Conservation (phyloP, 805 yeast species). For the Millerago galiae region DNA sequence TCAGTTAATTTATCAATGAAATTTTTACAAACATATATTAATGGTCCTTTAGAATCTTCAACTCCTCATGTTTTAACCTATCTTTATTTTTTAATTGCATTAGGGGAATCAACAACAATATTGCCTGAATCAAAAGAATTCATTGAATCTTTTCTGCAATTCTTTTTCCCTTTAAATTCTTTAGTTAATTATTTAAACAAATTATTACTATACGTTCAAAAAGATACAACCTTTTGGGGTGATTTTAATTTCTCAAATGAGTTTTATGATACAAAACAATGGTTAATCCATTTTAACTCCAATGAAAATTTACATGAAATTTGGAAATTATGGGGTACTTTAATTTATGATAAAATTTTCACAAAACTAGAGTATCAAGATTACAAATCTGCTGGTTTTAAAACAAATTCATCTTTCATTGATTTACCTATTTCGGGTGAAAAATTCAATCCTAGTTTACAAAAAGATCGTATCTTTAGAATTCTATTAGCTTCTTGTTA, state of each 20-base stretch:
- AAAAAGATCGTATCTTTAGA: constrained; percentile 45
- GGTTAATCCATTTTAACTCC: constrained; percentile 43
- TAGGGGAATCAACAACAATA: constrained; percentile 47
- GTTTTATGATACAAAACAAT: constrained; percentile 20
- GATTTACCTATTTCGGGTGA: constrained; percentile 66
- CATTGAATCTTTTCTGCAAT: constrained; percentile 45
- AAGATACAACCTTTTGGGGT: constrained; percentile 10
- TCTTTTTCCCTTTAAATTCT: constrained; percentile 64
- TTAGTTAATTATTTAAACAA: constrained; percentile 59
- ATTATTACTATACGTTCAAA: constrained; percentile 32
- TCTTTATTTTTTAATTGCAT: constrained; percentile 63
- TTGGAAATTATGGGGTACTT: constrained; percentile 81
- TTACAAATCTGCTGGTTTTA: constrained; percentile 49
- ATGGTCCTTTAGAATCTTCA: constrained; percentile 62
- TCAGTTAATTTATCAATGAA: constrained; percentile 64
- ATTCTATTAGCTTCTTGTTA: constrained; percentile 44
- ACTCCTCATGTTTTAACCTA: constrained; percentile 72
- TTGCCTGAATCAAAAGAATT: constrained; percentile 41
- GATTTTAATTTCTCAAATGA: constrained; percentile 12
- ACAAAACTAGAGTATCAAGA: constrained; percentile 47
- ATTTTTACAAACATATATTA: constrained; percentile 57
- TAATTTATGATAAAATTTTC: constrained; percentile 65
- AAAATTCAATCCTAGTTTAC: constrained; percentile 33
- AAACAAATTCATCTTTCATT: constrained; percentile 40
- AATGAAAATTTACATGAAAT: constrained; percentile 67